Evolutionary conservation across 202 grass and related monocot genomes (phyloP), one percentile per base, ranked within the genome.

Genomic region (Schoenoplectus tabernaemontani): DNA sequence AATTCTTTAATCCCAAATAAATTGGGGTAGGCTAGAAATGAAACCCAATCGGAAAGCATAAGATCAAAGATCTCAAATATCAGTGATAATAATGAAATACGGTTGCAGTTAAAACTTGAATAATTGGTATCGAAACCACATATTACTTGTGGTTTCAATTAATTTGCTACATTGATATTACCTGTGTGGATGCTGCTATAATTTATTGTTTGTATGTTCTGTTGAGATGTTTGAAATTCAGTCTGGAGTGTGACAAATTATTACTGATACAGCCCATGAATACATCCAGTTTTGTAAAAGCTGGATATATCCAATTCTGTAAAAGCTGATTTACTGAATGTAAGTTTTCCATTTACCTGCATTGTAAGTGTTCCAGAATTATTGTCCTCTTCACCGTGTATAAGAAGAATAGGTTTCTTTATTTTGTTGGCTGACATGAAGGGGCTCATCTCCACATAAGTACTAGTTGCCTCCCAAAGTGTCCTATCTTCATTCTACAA

Each of bases 361-460:
- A 99, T 93, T 66, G 96, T 99, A 82, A 95, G 44, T 74, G 96
- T 99, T 89, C 96, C 96, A 59, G 96, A 85, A 90, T 98, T 98
- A 70, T 93, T 92, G 85, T 98, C 96, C 81, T 95, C 91, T 82
- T 98, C 96, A 81, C 96, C 96, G 71, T 98, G 96, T 81, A 98
- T 86, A 85, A 98, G 90, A 64, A 98, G 80, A 86, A 98, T 98
- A 67, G 96, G 96, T 89, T 85, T 98, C 86, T 90, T 98, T 77
- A 98, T 95, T 85, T 95, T 98, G 79, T 92, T 92, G 53, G 91
- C 91, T 4, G 90, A 91, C 96, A 98, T 98, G 85, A 98, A 98
- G 86, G 96, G 96, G 68, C 96, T 98, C 96, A 98, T 98, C 78
- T 95, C 87, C 16, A 95, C 90, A 69, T 98, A 98, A 39, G 81